phyloP scores from a whole-genome alignment of 352 stramenopile genomes.

The Pythium insidiosum region DNA sequence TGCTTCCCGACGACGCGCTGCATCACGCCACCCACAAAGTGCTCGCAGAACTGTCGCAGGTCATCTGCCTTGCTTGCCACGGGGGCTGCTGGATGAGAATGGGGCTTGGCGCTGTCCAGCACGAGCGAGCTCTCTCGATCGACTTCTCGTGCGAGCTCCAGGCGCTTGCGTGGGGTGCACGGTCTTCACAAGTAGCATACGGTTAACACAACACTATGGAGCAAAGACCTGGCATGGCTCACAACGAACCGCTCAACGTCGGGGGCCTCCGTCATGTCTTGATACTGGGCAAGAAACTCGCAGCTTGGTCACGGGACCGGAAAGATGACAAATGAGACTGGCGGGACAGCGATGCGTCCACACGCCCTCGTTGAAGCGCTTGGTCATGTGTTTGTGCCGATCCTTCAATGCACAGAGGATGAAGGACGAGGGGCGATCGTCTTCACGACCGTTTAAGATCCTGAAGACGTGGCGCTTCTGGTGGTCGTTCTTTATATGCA shows the following conservation, averaged over 20 bases:
- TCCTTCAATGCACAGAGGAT: neutral
- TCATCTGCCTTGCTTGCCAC: too few relatives aligned
- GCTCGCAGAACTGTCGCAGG: constrained; percentile 36
- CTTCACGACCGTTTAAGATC: neutral
- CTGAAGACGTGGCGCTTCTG: neutral
- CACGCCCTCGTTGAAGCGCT: neutral
- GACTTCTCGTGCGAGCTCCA: constrained; percentile 41
- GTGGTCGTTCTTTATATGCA: neutral
- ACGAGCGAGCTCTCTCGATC: constrained; percentile 34
- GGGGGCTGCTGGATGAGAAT: too few relatives aligned
- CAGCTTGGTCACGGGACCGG: neutral
- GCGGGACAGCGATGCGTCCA: neutral
- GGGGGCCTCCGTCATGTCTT: constrained; percentile 9
- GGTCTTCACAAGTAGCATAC: constrained; percentile 19
- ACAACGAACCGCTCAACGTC: constrained; percentile 15
- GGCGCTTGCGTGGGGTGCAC: constrained; percentile 55
- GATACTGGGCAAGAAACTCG: neutral
- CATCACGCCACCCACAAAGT: constrained; percentile 34
- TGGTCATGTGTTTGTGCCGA: too few relatives aligned
- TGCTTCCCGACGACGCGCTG: constrained; percentile 17
- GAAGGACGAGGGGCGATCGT: neutral
- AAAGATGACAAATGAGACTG: neutral
- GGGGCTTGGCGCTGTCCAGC: too few relatives aligned
- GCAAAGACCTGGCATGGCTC: neutral
- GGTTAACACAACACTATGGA: neutral